Evolutionary conservation across 257 asterid species (phyloP), one percentile per base, ranked within the genome.

Genomic region (Mitragyna speciosa): DNA sequence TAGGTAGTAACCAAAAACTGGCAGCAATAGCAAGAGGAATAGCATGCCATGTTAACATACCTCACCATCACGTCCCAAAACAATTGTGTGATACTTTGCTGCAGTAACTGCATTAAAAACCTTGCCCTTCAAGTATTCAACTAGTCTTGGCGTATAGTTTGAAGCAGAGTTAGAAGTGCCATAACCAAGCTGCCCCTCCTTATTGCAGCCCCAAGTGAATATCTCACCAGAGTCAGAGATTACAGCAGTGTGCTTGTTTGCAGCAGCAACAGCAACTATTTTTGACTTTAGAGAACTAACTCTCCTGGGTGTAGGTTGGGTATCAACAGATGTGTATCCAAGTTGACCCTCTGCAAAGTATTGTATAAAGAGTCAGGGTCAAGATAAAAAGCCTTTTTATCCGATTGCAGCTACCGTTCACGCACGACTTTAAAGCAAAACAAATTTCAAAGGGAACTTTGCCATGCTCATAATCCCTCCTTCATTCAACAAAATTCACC

Each of bases 201-300:
- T 96, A 85, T 96, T 96, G 94, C 98, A 94, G 59, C 99, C 99
- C 99, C 99, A 96, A 66, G 99, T 96, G 81, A 89, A 96, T 66
- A 92, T 85, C 83, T 96, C 99, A 82, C 99, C 98, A 73, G 83
- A 90, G 77, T 88, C 97, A 28, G 99, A 94, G 75, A 96, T 96
- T 26, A 90, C 99, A 10, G 92, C 95, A 75, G 99, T 89, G 89
- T 96, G 99, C 81, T 96, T 96, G 89, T 96, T 96, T 83, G 99
- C 99, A 0, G 97, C 99, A 79, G 99, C 92, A 84, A 96, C 93
- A 79, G 93, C 94, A 81, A 90, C 89, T 80, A 94, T 87, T 90
- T 88, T 90, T 74, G 95, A 86, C 82, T 89, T 94, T 83, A 94
- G 85, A 75, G 95, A 90, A 87, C 94, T 90, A 45, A 96, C 99